These are phyloP conservation scores for Oryza australiensis DNA, from an alignment of 176 grass and related monocot species.

Conservation along the genomic window DNA sequence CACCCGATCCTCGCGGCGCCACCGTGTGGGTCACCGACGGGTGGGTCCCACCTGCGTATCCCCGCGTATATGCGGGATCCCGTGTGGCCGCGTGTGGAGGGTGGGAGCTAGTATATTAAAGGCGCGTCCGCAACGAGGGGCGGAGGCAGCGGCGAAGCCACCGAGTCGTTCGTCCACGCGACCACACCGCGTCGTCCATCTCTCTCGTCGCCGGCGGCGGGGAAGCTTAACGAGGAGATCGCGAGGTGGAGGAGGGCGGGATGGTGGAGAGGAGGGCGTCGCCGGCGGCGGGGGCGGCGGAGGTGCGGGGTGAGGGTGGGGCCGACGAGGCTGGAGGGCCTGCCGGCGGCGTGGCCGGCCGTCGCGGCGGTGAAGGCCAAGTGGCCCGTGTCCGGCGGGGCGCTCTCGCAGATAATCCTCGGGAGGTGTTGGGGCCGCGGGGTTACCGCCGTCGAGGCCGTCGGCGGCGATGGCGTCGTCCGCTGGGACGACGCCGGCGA, in stretches of 20 bases:
- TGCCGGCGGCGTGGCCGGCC: constrained; percentile 30
- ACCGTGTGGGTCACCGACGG: neutral
- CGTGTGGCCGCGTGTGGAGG: too few species aligned
- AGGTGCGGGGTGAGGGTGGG: constrained; percentile 50
- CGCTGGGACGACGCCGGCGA: constrained; percentile 51
- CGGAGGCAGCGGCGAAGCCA: neutral
- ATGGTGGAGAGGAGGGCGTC: constrained; percentile 42
- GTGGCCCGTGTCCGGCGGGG: constrained; percentile 46
- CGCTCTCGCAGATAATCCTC: constrained; percentile 46
- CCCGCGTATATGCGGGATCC: constrained; percentile 34
- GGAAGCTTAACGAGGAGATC: neutral
- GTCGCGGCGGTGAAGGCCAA: constrained; percentile 61
- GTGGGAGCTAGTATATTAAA: constrained; percentile 56
- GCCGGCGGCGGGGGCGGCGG: constrained; percentile 9
- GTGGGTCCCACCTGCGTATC: neutral
- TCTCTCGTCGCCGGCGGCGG: neutral
- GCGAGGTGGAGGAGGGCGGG: neutral
- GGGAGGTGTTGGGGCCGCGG: constrained; percentile 43
- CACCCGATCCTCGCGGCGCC: constrained; percentile 30
- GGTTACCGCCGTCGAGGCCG: constrained; percentile 46
- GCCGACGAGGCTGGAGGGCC: constrained; percentile 58
- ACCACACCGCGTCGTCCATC: neutral
- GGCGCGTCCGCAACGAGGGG: neutral
- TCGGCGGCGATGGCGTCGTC: constrained; percentile 39
- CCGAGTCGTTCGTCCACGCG: too few species aligned